Evolutionary conservation across 2,329 filamentous ascomycete species (phyloP).

Genomic region (Neofusicoccum laricinum): DNA sequence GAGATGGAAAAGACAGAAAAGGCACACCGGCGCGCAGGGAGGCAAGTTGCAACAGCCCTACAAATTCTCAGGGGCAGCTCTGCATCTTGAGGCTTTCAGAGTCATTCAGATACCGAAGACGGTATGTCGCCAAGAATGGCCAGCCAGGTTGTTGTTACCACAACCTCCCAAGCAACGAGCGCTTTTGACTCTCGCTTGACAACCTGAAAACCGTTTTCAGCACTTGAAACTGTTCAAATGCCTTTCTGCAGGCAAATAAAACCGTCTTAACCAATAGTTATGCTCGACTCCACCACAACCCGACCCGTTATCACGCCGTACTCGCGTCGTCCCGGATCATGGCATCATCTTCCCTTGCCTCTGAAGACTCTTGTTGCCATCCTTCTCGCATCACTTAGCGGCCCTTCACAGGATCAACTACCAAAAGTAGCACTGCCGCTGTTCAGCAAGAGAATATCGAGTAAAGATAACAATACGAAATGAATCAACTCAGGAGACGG

Average conservation of each 20-base stretch:
- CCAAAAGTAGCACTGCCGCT: not conserved
- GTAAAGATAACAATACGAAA: not conserved
- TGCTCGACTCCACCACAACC: not conserved
- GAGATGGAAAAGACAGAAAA: slow-evolving; percentile 5
- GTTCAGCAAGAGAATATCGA: not conserved
- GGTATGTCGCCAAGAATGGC: slow-evolving; percentile 1
- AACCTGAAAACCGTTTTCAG: not conserved
- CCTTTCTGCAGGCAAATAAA: not conserved
- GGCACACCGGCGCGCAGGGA: not conserved
- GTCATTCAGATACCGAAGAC: not conserved
- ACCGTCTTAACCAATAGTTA: not conserved
- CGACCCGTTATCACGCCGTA: not conserved
- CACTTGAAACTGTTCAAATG: not conserved
- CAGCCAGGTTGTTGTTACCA: not conserved
- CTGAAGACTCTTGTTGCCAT: not conserved
- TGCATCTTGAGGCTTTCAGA: not conserved
- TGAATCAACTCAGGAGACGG: not conserved
- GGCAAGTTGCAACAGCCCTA: not conserved
- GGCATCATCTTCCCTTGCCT: not conserved
- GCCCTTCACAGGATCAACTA: no score
- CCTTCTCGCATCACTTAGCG: not conserved
- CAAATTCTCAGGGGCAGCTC: not conserved
- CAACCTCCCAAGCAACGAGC: not conserved
- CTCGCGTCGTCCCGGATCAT: not conserved
- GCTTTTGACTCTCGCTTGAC: no score